Percentiles rank a stretch among this genome's conserved stretches.
phyloP scores from a whole-genome alignment of 345 rosid species.

The Punica granatum region DNA sequence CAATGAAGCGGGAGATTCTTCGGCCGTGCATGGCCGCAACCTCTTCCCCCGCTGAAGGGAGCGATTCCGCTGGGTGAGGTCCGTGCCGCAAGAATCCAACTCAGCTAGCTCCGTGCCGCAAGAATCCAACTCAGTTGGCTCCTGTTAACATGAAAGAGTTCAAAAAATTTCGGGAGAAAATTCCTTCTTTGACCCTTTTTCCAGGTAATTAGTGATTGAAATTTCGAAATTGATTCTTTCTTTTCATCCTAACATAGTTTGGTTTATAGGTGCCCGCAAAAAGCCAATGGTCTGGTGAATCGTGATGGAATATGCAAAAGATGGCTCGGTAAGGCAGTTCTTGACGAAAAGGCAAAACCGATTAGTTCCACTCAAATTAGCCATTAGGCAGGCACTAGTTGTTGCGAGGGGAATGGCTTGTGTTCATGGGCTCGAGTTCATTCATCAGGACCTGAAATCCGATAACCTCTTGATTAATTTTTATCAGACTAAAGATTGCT shows the following conservation, averaged over 20 bases:
- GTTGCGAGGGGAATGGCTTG: slow-evolving; percentile 45
- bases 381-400: slow-evolving; percentile 37
- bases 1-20: slow-evolving; percentile 31
- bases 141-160: too few species aligned
- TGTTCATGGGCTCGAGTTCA: slow-evolving; percentile 29
- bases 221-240: too few species aligned
- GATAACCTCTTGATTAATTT: slow-evolving; percentile 31
- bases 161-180: too few species aligned
- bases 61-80: slow-evolving; percentile 98
- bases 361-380: slow-evolving; percentile 30
- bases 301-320: slow-evolving; percentile 37
- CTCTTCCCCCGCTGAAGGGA: slow-evolving; percentile 63
- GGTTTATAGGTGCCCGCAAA: slow-evolving; percentile 30
- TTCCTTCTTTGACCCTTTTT: too few species aligned
- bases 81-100: slow-evolving; percentile 52
- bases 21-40: slow-evolving; percentile 50
- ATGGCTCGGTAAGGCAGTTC: slow-evolving; percentile 35
- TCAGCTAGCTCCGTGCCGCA: slow-evolving; percentile 28
- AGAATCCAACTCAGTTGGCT: slow-evolving; percentile 30
- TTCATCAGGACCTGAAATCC: slow-evolving; percentile 37
- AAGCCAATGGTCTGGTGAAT: slow-evolving; percentile 44
- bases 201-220: too few species aligned
- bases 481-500: slow-evolving; percentile 38
- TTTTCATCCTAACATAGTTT: slow-evolving; percentile 34
- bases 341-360: slow-evolving; percentile 25